phyloP scores from a whole-genome alignment of 306 rosid species.

The Betula pendula region DNA sequence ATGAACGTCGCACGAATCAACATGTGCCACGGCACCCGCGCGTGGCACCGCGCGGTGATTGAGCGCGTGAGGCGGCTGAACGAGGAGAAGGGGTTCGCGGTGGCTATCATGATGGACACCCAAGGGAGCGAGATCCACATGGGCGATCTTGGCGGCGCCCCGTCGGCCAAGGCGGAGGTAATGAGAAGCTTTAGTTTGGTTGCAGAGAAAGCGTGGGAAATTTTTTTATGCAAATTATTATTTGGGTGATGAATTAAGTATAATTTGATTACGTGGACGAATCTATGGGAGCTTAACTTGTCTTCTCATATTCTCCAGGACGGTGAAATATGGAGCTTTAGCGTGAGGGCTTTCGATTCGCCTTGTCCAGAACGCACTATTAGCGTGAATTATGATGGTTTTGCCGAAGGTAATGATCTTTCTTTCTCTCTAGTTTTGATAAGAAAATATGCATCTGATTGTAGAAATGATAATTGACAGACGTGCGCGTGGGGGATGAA shows the following conservation, averaged over 20 bases:
- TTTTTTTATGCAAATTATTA: too few species aligned
- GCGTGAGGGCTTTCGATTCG: conserved; percentile 81
- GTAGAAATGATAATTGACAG: not conserved
- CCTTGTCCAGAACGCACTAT: not conserved
- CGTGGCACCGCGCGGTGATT: conserved; percentile 79
- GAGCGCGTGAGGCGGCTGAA: conserved; percentile 72
- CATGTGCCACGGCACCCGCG: conserved; percentile 92
- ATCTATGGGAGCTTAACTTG: not conserved
- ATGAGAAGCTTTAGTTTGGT: not conserved
- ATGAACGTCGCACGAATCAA: conserved; percentile 92
- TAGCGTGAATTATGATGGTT: not conserved
- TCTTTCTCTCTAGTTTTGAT: too few species aligned
- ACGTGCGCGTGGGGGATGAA: not conserved
- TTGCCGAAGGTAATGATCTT: not conserved
- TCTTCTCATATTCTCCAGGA: conserved; percentile 45
- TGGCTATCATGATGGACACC: conserved; percentile 98
- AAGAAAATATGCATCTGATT: too few species aligned
- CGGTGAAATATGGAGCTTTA: conserved; percentile 92
- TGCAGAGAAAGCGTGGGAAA: not conserved
- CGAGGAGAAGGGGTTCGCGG: conserved; percentile 84
- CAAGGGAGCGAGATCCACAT: conserved; percentile 98
- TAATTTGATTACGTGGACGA: not conserved
- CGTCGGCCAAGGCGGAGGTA: conserved; percentile 92
- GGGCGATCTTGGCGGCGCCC: conserved; percentile 93
- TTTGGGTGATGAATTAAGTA: too few species aligned